Evolutionary conservation across 2,329 filamentous ascomycete species (phyloP), one percentile per base, ranked within the genome.

Genomic region (Myriosclerotinia duriaeana): DNA sequence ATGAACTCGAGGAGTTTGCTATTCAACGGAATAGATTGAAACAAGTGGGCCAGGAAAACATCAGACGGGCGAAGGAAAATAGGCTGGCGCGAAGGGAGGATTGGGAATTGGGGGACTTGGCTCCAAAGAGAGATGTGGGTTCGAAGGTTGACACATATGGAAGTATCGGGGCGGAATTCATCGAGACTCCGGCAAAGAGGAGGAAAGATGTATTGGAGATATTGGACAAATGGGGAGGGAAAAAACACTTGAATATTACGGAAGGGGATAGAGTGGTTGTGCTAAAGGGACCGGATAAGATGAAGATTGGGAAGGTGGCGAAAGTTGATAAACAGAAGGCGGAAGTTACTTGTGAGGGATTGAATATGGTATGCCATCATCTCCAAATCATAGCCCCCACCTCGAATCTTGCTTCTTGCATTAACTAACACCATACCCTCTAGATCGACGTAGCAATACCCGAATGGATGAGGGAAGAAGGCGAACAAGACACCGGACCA

Each of bases 231-330:
- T 69, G 53, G 78, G 70, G 67, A 78, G 70, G 56, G 67, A 80
- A 80, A 22, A 60, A 60, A 71, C 83, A 83, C 77, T 81, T 91
- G 69, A 89, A 87, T 71, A 80, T 93, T 67, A 84, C 83, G 34
- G 75, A 79, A 5, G 87, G 88, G 8, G 95, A 98, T 78, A 85
- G 95, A 68, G 93, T 97, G 42, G 91, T 94, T 64, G 80, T 98
- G 67, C 79, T 92, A 64, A 86, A 89, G 68, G 93, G 94, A 11
- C 84, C 84, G 46, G 90, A 95, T 74, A 90, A 88, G 80, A 93
- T 93, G 74, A 91, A 89, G 80, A 95, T 99, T 78, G 91, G 91
- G 61, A 80, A 80, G n/a, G 85, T 98, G 54, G 78, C 77, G 68
- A 77, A 80, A 1, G 80, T 96, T 55, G 79, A 86, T 70, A 69